A percentile compares a stretch with the other conserved stretches of the same genome.
phyloP scores from a whole-genome alignment of 2,329 filamentous ascomycete genomes.

The Scedosporium dehoogii region DNA sequence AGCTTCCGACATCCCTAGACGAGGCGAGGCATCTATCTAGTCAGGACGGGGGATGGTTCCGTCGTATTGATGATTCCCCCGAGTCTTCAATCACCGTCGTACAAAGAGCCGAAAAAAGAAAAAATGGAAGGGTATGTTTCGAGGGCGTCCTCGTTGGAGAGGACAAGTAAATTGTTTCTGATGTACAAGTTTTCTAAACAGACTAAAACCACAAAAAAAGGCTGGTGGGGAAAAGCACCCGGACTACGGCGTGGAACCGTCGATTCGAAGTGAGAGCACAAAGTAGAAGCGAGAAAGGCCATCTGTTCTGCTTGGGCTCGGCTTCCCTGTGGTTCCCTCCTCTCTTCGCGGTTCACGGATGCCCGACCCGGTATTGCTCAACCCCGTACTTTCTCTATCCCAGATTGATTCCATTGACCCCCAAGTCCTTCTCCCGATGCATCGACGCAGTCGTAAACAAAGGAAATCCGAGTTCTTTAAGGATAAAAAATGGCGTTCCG shows the following conservation, averaged over 20 bases:
- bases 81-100: background rate
- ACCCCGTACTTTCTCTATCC: background rate
- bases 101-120: background rate
- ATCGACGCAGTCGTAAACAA: background rate
- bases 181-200: background rate
- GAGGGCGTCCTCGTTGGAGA: background rate
- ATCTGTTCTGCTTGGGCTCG: background rate
- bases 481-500: background rate
- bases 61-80: background rate
- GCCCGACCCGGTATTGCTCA: background rate
- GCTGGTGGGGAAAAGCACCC: background rate
- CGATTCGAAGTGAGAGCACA: background rate
- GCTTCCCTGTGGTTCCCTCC: background rate
- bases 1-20: too few species aligned
- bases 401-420: background rate
- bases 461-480: background rate
- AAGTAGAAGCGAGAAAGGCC: background rate
- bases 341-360: background rate
- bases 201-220: background rate
- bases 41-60: too few species aligned
- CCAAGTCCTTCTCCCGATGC: background rate
- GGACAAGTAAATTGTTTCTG: background rate
- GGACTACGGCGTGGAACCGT: background rate
- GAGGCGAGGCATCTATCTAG: too few species aligned
- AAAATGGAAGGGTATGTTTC: background rate